These are phyloP conservation scores for Mediolabrus comicus DNA, from an alignment of 108 stramenopile genomes.

Conservation along the genomic window DNA sequence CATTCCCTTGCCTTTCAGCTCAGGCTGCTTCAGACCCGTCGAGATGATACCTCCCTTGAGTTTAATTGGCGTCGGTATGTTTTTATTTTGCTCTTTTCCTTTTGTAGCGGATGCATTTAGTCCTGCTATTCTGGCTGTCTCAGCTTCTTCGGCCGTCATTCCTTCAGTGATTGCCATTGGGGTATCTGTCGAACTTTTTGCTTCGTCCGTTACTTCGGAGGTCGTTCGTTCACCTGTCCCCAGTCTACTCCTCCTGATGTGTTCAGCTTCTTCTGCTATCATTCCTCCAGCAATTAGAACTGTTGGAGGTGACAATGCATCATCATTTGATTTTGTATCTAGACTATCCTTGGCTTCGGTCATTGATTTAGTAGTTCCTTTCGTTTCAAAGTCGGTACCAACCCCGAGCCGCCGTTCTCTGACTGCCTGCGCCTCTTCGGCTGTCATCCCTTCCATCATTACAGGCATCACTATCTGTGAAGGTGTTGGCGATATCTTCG, in stretches of 20 bases:
- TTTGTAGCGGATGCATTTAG: background rate
- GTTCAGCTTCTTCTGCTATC: background rate
- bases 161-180: background rate
- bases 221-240: background rate
- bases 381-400: background rate
- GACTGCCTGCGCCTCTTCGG: too few relatives aligned
- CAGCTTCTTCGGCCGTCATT: background rate
- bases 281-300: background rate
- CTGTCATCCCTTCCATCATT: background rate
- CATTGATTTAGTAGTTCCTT: background rate
- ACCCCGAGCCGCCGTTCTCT: too few relatives aligned
- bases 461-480: too few relatives aligned
- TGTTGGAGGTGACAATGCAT: background rate
- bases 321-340: background rate
- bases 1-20: background rate
- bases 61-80: too few relatives aligned
- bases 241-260: background rate
- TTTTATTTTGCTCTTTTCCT: background rate
- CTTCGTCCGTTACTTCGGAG: background rate
- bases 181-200: background rate
- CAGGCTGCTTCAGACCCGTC: background rate
- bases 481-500: background rate
- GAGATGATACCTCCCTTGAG: background rate
- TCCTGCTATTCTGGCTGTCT: background rate
- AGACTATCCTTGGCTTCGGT: background rate